A percentile compares a stretch with the other conserved stretches of the same genome.
Conservation (phyloP, 345 rosid species). For the Sisymbrium altissimum region DNA sequence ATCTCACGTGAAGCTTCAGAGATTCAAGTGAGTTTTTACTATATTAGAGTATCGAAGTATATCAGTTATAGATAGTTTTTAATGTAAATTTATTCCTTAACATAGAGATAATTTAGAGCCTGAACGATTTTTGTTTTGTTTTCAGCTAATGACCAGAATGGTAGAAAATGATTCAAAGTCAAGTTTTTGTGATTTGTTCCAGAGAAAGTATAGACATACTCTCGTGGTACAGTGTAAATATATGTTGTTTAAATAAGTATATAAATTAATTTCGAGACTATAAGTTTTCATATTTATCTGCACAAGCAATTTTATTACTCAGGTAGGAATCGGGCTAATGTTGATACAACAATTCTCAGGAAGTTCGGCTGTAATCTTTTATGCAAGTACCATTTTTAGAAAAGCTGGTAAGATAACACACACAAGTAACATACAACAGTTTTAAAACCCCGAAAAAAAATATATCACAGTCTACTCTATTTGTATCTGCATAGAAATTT, state of each 20-base stretch:
- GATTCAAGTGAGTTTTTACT: constrained; percentile 38
- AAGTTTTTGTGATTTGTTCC: constrained; percentile 37
- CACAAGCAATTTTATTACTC: constrained; percentile 1
- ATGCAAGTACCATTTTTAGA: constrained; percentile 36
- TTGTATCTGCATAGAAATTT: background rate
- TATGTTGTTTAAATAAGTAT: background rate
- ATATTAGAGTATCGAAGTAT: background rate
- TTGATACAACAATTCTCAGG: constrained; percentile 44
- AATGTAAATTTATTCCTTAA: background rate
- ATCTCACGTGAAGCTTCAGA: constrained; percentile 52
- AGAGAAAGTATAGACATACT: constrained; percentile 40
- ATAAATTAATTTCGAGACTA: background rate
- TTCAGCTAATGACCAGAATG: constrained; percentile 35
- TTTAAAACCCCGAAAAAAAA: background rate
- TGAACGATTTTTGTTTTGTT: constrained; percentile 2
- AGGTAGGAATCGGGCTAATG: constrained; percentile 56
- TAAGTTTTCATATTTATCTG: background rate
- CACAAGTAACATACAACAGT: background rate
- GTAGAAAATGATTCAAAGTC: constrained; percentile 26
- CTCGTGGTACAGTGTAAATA: constrained; percentile 31
- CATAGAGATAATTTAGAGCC: background rate
- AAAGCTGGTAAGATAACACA: constrained; percentile 38
- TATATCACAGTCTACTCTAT: background rate
- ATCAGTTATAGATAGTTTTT: background rate
- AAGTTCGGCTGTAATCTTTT: constrained; percentile 24